These are phyloP conservation scores for Plasmodium gallinaceum DNA, from an alignment of 169 alveolate genomes.

Conservation along the genomic window DNA sequence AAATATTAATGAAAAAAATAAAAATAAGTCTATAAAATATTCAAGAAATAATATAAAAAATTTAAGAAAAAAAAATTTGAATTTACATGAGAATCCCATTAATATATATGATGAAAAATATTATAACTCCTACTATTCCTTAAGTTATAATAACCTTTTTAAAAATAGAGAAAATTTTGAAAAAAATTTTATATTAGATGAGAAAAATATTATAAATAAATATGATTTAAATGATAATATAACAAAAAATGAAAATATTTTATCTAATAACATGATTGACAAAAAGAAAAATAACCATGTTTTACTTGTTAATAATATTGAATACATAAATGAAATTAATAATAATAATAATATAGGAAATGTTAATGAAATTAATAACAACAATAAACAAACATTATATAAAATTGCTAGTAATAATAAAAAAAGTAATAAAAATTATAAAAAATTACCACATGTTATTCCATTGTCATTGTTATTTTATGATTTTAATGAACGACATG, in stretches of 20 bases:
- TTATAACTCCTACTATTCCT: background rate
- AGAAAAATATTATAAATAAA: background rate
- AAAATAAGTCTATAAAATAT: background rate
- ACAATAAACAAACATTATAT: background rate
- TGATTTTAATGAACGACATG: slow-evolving; percentile 26
- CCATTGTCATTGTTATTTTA: slow-evolving; percentile 46
- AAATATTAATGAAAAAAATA: background rate
- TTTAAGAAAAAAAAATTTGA: background rate
- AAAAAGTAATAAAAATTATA: slow-evolving; percentile 6
- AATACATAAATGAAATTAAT: background rate
- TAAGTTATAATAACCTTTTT: slow-evolving; percentile 27
- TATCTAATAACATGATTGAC: too few species aligned
- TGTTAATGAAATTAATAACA: background rate
- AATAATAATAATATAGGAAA: background rate
- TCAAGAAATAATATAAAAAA: background rate
- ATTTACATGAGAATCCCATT: background rate
- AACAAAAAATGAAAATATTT: too few species aligned
- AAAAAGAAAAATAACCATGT: too few species aligned
- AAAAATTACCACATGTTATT: slow-evolving; percentile 37
- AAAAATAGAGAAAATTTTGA: background rate
- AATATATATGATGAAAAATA: background rate
- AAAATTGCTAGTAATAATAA: background rate
- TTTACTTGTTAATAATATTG: too few species aligned
- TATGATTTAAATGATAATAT: too few species aligned
- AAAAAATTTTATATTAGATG: background rate